Evolutionary conservation across 192 early-diverging fungal species (phyloP).

Genomic region (Coemansia sp.): DNA sequence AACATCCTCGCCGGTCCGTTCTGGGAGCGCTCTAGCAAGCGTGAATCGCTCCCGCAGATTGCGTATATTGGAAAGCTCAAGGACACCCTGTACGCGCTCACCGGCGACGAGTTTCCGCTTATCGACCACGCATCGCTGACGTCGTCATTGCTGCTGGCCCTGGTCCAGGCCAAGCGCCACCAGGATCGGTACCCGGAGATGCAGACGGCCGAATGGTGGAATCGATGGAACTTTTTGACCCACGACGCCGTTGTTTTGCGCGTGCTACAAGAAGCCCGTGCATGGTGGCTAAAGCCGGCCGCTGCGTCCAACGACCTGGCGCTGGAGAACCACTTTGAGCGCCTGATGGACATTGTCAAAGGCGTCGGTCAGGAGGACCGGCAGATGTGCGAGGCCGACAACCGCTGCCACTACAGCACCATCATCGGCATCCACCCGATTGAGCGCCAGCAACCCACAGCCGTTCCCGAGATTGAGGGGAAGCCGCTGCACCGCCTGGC

Average conservation of each 20-base stretch:
- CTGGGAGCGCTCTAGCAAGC: conserved; percentile 35
- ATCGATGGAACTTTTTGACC: conserved; percentile 42
- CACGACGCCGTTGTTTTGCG: conserved; percentile 39
- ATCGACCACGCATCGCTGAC: conserved; percentile 43
- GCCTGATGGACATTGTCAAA: conserved; percentile 18
- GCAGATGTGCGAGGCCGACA: conserved; percentile 8
- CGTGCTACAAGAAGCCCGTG: conserved; percentile 41
- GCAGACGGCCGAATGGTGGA: conserved; percentile 39
- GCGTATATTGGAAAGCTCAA: conserved; percentile 64
- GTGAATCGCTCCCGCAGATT: conserved; percentile 17
- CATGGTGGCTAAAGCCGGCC: conserved; percentile 27
- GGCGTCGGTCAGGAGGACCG: neutral
- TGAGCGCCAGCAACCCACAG: neutral
- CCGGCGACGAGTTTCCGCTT: conserved; percentile 63
- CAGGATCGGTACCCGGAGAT: conserved; percentile 45
- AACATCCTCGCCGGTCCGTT: conserved; percentile 36
- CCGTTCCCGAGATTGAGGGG: conserved; percentile 19
- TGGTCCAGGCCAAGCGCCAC: conserved; percentile 28
- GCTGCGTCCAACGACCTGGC: conserved; percentile 5
- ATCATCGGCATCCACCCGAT: conserved; percentile 38
- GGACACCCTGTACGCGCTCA: conserved; percentile 67
- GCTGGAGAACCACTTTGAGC: conserved; percentile 23
- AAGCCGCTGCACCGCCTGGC: conserved; percentile 17
- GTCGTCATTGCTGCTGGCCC: conserved; percentile 42
- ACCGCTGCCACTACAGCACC: conserved; percentile 16